Evolutionary conservation across 768 basidiomycete genomes (phyloP).

Genomic region (Collybia nuda): DNA sequence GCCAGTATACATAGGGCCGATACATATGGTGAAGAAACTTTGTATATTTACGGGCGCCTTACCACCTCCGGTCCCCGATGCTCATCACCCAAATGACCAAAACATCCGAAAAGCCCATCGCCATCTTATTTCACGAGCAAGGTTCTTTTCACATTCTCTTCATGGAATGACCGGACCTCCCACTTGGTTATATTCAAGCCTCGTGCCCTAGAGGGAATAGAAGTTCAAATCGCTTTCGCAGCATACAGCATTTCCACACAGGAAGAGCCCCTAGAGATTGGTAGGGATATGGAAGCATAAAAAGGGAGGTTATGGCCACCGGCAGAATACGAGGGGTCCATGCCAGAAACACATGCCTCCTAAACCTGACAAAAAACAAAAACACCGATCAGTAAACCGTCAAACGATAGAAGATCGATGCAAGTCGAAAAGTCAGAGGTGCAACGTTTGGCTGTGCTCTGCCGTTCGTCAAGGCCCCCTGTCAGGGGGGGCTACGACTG

Average conservation of each 20-base stretch:
- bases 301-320: neutral
- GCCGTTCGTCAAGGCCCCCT: constrained; percentile 17
- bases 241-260: too few species aligned
- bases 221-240: too few species aligned
- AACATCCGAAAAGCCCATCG: neutral
- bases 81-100: neutral
- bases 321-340: neutral
- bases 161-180: neutral
- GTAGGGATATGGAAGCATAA: too few species aligned
- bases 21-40: too few species aligned
- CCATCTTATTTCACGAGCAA: neutral
- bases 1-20: too few species aligned
- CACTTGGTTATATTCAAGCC: neutral
- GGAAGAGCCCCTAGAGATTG: neutral
- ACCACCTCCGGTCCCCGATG: neutral
- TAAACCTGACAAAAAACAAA: constrained; percentile 1
- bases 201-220: neutral
- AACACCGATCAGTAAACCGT: constrained; percentile 3
- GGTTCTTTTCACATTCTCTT: neutral
- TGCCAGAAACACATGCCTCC: neutral
- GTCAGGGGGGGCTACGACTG: constrained; percentile 16
- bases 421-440: constrained; percentile 10
- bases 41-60: neutral
- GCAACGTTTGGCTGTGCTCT: constrained; percentile 23
- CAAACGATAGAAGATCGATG: neutral